phyloP scores from a whole-genome alignment of 495 filamentous ascomycete species.

The Xylaria telfairii region DNA sequence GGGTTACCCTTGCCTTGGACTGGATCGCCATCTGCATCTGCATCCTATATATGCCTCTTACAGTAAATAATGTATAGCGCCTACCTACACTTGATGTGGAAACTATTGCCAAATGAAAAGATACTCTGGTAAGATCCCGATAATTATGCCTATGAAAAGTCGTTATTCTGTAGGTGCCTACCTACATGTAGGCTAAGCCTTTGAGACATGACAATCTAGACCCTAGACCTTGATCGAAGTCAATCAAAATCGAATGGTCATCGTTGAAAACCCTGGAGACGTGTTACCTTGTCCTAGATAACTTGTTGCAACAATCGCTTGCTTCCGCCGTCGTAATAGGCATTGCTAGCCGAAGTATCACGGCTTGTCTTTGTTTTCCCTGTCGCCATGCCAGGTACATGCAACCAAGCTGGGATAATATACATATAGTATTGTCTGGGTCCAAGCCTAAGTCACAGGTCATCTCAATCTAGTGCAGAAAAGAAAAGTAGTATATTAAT shows the following conservation, averaged over 20 bases:
- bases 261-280: too few relatives aligned
- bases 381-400: constrained; percentile 5
- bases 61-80: too few relatives aligned
- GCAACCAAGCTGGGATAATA: not conserved
- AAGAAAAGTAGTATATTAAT: not conserved
- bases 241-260: too few relatives aligned
- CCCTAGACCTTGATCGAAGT: not conserved
- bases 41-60: too few relatives aligned
- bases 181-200: not conserved
- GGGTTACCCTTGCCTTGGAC: too few relatives aligned
- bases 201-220: not conserved
- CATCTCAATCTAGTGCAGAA: not conserved
- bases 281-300: too few relatives aligned
- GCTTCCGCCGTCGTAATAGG: not conserved
- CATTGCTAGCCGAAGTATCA: constrained; percentile 4
- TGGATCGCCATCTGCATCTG: too few relatives aligned
- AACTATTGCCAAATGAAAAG: too few relatives aligned
- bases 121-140: too few relatives aligned
- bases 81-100: too few relatives aligned
- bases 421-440: not conserved
- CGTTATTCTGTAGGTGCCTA: not conserved
- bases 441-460: not conserved
- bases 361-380: not conserved
- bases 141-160: too few relatives aligned
- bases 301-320: not conserved